Evolutionary conservation across 1,284 basidiomycete genomes (phyloP), one percentile per base, ranked within the genome.

Genomic region (Microbotryomycetes sp.): DNA sequence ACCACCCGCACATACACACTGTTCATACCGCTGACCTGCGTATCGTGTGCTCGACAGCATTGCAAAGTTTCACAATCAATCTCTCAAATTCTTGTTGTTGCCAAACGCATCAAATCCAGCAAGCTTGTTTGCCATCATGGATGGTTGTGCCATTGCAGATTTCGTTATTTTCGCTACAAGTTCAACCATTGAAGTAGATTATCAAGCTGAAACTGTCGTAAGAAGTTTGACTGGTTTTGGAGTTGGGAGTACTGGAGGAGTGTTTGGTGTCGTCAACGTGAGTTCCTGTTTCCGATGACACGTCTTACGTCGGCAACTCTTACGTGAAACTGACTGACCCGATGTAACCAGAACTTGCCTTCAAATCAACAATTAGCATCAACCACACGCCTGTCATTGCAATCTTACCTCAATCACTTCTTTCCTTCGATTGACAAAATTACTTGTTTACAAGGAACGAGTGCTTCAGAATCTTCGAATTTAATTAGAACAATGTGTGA

Each of bases 321-420:
- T 49, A 15, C n/a, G 56, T 42, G 54, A 59, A 59, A 45, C 36
- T 64, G 29, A 65, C 69, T 15, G 64, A 74, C 23, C 74, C 76
- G 5, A 71, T 80, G n/a, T 86, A 86, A 74, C 77, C 82, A 85
- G 29, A 72, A 81, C 0, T 73, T 72, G 28, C 74, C 73, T 25
- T 54, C 22, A 49, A 56, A 56, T 58, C 59, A 36, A 29, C 59
- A 58, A 30, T 65, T 60, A 49, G 52, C 64, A 14, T 63, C 65
- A 14, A 83, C 83, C 7, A 82, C 91, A 47, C 78, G 89, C 63
- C 92, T 90, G 77, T 93, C 89, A 0, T 80, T 96, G 1, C 80
- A 92, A 7, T 94, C 91, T 2, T 97, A 97, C 78, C 85, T 93
- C 58, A 85, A 86, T 67, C 97, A 98, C 77, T 99, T 98, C 76